Evolutionary conservation across 2,329 filamentous ascomycete genomes (phyloP), one percentile per base, ranked within the genome.

Genomic region (Beauveria bassiana): DNA sequence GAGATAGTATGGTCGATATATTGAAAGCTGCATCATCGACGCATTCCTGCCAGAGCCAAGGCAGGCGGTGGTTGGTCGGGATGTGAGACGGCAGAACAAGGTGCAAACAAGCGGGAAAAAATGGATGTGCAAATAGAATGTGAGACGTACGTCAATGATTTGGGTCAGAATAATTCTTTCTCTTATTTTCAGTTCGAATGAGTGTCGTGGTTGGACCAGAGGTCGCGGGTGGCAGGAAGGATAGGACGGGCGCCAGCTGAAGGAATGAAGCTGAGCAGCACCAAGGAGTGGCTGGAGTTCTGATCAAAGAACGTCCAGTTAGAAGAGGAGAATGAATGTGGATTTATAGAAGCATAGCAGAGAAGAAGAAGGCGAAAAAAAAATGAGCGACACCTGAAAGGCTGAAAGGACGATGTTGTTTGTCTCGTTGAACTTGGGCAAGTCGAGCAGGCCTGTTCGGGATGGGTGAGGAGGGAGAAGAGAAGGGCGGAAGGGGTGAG

Each of bases 161-260:
- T 16, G 8, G 40, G 38, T 10, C 16, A 7, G 49, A 18, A 31
- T 31, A 52, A 52, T 18, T 60, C 28, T 46, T 18, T 38, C 12
- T 12, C 3, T 51, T 58, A 20, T 40, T 42, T 40, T 20, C 22
- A 16, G 40, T 55, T 64, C 28, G 38, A 64, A 53, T 55, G 61
- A 60, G 51, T 58, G 61, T 63, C 57, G 61, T 60, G 42, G 62
- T 60, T 49, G 45, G 52, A 22, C 45, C 24, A 40, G 28, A 60
- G 26, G 57, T 56, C 61, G 43, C 20, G n/a, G 50, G 61, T 64
- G 61, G 54, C 57, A 62, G 58, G 65, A 74, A 73, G 66, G 73
- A 75, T 69, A 69, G 75, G 76, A 75, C 74, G 73, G 72, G 74
- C 69, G 71, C 68, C 67, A 70, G 69, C 67, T 67, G 64, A 71